Percentiles rank a stretch among this genome's conserved stretches.
phyloP scores from a whole-genome alignment of 2,329 filamentous ascomycete genomes.

The Xylaria sp. region DNA sequence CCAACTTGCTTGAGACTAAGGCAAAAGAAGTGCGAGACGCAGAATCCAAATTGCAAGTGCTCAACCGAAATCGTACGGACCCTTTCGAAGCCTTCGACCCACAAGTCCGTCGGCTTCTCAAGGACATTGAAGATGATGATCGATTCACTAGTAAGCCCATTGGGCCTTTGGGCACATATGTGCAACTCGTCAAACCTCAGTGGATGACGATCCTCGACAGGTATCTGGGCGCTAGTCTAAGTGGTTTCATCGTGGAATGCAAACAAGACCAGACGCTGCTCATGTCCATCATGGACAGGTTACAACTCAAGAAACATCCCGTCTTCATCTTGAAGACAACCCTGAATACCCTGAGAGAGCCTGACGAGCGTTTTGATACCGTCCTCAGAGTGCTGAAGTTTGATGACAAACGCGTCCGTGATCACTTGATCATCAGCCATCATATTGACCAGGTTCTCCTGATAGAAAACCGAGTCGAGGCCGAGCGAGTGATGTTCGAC shows the following conservation, averaged over 20 bases:
- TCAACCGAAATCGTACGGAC: conserved; percentile 54
- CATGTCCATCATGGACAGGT: conserved; percentile 55
- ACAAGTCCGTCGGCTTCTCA: conserved; percentile 58
- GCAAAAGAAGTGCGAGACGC: conserved; percentile 49
- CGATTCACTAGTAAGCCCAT: conserved; percentile 69
- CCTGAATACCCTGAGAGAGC: conserved; percentile 58
- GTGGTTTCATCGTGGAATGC: conserved; percentile 74
- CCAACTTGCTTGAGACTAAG: conserved; percentile 39
- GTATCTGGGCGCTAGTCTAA: conserved; percentile 63
- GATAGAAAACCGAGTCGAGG: conserved; percentile 62
- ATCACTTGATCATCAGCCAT: conserved; percentile 77
- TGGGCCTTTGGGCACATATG: conserved; percentile 74
- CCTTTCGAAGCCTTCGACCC: conserved; percentile 59
- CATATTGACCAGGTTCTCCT: conserved; percentile 80
- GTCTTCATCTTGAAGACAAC: conserved; percentile 63
- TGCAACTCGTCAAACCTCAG: conserved; percentile 69
- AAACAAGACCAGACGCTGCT: conserved; percentile 71
- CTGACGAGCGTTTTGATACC: conserved; percentile 66
- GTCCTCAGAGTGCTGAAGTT: conserved; percentile 77
- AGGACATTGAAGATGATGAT: conserved; percentile 61
- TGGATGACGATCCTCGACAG: conserved; percentile 83
- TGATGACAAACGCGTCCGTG: conserved; percentile 70
- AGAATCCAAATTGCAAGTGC: conserved; percentile 43
- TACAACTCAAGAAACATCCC: conserved; percentile 40
- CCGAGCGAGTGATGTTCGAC: conserved; percentile 62